Percentiles rank a stretch among this genome's conserved stretches.
These are phyloP conservation scores for Alternaria sp. DNA, from an alignment of 2,329 filamentous ascomycete genomes.

Conservation along the genomic window DNA sequence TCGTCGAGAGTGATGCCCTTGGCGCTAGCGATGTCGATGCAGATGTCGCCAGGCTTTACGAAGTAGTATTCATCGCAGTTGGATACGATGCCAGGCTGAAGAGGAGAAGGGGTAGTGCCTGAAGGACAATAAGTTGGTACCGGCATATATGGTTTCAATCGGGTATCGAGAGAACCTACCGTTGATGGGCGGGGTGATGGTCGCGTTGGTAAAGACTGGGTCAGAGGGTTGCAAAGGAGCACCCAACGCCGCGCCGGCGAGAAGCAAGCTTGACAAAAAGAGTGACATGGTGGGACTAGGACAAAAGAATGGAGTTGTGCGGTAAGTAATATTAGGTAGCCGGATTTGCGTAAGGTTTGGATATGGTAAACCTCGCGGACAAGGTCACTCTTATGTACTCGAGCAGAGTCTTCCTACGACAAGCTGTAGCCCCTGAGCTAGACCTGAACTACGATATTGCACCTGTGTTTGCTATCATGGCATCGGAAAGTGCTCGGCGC, in stretches of 20 bases:
- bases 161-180: not conserved
- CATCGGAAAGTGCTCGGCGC: not conserved
- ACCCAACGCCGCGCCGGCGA: not conserved
- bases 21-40: slow-evolving; percentile 8
- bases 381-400: not conserved
- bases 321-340: not conserved
- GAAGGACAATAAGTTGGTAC: not conserved
- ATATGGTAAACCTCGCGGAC: not conserved
- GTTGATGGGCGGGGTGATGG: not conserved
- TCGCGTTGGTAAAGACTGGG: not conserved
- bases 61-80: slow-evolving; percentile 22
- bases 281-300: not conserved
- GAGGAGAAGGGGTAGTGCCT: not conserved
- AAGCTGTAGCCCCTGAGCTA: not conserved
- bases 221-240: not conserved
- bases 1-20: slow-evolving; percentile 15
- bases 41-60: slow-evolving; percentile 11
- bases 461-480: not conserved
- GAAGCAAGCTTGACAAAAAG: not conserved
- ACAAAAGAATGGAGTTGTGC: not conserved
- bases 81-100: slow-evolving; percentile 8
- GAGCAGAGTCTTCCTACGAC: not conserved
- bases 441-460: not conserved
- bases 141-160: not conserved
- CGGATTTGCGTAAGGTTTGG: not conserved